A percentile compares a stretch with the other conserved stretches of the same genome.
phyloP scores from a whole-genome alignment of 352 stramenopile species.

The Pythium folliculosum region DNA sequence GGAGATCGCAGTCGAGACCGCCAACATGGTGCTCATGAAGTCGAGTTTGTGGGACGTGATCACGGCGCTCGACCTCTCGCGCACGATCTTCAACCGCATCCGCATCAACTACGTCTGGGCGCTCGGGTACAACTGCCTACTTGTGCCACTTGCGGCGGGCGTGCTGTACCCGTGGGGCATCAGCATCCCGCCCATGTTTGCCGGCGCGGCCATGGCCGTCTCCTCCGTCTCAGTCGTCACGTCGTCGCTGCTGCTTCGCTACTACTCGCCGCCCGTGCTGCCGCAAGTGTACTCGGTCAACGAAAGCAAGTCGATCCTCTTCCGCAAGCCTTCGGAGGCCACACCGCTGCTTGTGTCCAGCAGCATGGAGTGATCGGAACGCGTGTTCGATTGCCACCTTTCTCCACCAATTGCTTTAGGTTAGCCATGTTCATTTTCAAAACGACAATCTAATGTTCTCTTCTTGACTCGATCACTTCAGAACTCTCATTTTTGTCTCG shows the following conservation, averaged over 20 bases:
- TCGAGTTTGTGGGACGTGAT: conserved; percentile 94
- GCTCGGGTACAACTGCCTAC: conserved; percentile 97
- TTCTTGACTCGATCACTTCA: too few species aligned
- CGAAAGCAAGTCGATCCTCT: conserved; percentile 78
- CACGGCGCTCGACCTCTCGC: conserved; percentile 95
- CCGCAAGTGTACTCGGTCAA: conserved; percentile 56
- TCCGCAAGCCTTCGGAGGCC: conserved; percentile 77
- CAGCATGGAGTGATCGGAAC: conserved; percentile 40
- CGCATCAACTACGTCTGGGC: conserved; percentile 98
- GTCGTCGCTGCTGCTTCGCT: conserved; percentile 92
- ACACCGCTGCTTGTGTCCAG: conserved; percentile 76
- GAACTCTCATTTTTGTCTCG: too few species aligned
- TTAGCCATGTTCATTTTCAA: conserved; percentile 1
- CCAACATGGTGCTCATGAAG: conserved; percentile 93
- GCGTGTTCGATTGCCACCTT: too few species aligned
- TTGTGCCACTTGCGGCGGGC: conserved; percentile 96
- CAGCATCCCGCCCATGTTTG: conserved; percentile 95
- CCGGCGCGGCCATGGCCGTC: conserved; percentile 95
- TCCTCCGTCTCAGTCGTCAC: conserved; percentile 96
- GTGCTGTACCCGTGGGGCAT: conserved; percentile 95
- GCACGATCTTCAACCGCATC: conserved; percentile 96
- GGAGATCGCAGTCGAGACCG: conserved; percentile 98
- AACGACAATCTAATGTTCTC: too few species aligned
- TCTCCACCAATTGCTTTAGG: conserved; percentile 2
- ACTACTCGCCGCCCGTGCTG: conserved; percentile 86